Conservation (phyloP, 805 yeast genomes). For the Schwanniomyces vanrijiae region DNA sequence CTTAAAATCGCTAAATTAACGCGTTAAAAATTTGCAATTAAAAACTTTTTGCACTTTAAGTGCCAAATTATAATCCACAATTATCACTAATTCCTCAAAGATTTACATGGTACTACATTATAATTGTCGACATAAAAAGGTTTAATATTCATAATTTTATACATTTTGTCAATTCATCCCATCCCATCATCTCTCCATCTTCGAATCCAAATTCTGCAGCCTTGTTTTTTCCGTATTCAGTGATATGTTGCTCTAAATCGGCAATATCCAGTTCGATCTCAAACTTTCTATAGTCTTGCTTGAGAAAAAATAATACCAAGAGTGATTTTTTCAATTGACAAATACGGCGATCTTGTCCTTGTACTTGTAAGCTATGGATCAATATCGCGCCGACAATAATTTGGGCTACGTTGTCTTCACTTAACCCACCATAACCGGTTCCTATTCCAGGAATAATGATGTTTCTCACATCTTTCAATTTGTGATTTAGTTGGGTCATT, state of each 20-base stretch:
- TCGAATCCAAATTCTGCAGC: background rate
- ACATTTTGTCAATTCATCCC: conserved; percentile 14
- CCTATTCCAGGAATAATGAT: conserved; percentile 27
- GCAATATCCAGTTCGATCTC: conserved; percentile 9
- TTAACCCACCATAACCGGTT: conserved; percentile 24
- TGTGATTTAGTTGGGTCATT: conserved; percentile 5
- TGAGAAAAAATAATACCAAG: conserved; percentile 17
- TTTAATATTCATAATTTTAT: conserved; percentile 2
- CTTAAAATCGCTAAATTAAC: background rate
- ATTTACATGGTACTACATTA: too few species aligned
- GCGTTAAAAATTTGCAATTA: conserved; percentile 1
- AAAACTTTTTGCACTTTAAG: background rate
- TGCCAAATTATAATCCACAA: background rate
- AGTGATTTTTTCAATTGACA: conserved; percentile 15
- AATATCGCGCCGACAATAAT: conserved; percentile 20
- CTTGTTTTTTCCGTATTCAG: conserved; percentile 9
- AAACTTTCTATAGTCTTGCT: conserved; percentile 16
- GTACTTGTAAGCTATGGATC: conserved; percentile 12
- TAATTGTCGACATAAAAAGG: background rate
- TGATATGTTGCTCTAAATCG: conserved; percentile 8
- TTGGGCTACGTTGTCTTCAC: conserved; percentile 13
- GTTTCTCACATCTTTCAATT: conserved; percentile 5
- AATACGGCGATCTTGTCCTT: conserved; percentile 1
- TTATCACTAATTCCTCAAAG: too few species aligned
- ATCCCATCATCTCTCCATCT: conserved; percentile 8